Evolutionary conservation across 2,329 filamentous ascomycete species (phyloP), one percentile per base, ranked within the genome.

Genomic region (Fusarium virguliforme): DNA sequence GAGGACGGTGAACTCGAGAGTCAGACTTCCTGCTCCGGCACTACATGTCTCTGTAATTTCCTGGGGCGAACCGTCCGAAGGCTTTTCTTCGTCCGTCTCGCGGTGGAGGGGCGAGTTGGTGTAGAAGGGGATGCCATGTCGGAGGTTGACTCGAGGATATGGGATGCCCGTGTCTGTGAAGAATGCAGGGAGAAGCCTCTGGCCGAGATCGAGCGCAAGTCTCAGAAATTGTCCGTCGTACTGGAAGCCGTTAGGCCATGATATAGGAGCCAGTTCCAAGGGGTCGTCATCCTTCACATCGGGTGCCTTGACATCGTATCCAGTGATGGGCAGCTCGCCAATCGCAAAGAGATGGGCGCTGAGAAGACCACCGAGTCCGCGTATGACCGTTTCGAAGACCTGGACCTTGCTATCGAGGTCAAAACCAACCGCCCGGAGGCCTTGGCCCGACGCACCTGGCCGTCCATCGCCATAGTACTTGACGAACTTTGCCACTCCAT

Each of bases 321-420:
- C 92, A 13, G 86, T 84, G 61, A 98, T 97, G 1, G 96, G 96
- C 62, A 99, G 83, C 63, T 97, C 94, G 35, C 95, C 96, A 24
- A 94, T 86, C 12, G 96, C 95, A 79, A 99, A 99, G 43, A 98
- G 84, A 82, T 99, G 96, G 3, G 95, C 94, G 77, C 95, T 98
- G 71, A 99, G 83, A 62, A 99, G 84, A 1, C 96, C 96, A 13
- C 96, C 96, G 50, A 97, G 89, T 15, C 95, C 96, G 64, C 96
- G 89, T 74, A 99, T 99, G 37, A 97, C 95, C 1, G 95, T 98
- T 84, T 99, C 96, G 77, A 99, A 99, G 40, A 99, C 94, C 82
- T 99, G 95, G 2, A 99, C 96, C 82, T 98, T 99, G 83, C 95
- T 97, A 81, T 99, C 95, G 41, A 97, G 85, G 80, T 99, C 94